Evolutionary conservation across 495 filamentous ascomycete genomes (phyloP).

Genomic region (Staphylotrichum longicolle): DNA sequence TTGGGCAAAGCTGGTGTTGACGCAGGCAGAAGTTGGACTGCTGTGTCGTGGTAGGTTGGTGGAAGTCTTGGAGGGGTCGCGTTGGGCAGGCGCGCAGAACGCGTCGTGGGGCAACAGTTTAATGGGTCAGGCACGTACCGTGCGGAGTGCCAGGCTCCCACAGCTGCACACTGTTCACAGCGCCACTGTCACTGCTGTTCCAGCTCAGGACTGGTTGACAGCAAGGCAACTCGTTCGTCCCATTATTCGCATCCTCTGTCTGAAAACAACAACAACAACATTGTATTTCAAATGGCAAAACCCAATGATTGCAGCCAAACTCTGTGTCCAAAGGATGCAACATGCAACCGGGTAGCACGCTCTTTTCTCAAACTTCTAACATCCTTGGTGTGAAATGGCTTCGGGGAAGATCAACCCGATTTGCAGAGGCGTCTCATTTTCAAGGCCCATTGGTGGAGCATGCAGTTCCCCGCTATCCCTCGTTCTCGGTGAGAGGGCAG

Average conservation of each 20-base stretch:
- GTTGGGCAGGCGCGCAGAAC: constrained; percentile 21
- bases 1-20: neutral
- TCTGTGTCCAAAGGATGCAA: no score
- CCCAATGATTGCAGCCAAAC: no score
- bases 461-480: constrained; percentile 18
- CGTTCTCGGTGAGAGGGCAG: constrained; percentile 18
- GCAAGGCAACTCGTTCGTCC: no score
- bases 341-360: no score
- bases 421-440: neutral
- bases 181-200: no score
- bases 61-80: constrained; percentile 17
- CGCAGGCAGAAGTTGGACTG: neutral
- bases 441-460: constrained; percentile 14
- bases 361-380: no score
- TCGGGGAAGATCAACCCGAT: neutral
- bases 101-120: constrained; percentile 32
- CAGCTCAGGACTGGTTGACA: no score
- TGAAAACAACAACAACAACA: no score
- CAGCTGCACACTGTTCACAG: no score
- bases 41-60: neutral
- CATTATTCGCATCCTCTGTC: no score
- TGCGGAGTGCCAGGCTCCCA: neutral
- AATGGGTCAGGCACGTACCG: constrained; percentile 27
- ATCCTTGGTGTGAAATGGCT: no score
- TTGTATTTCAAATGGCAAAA: no score